Conservation (phyloP, 441 rosid genomes). For the Breynia disticha region DNA sequence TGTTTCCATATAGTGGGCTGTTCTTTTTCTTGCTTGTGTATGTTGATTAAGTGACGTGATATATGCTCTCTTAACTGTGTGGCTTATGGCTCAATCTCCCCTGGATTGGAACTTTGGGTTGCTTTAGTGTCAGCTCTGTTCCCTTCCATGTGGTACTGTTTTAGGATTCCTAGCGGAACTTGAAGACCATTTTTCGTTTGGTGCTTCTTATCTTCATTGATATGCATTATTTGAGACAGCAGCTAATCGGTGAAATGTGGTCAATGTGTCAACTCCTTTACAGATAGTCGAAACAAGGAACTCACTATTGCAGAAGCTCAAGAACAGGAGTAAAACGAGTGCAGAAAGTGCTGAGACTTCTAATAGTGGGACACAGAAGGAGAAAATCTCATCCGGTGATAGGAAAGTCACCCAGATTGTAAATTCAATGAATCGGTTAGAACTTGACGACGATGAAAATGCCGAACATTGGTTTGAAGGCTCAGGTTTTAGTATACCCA, state of each 20-base stretch:
- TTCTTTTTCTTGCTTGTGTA: too few species aligned
- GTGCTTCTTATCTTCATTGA: too few species aligned
- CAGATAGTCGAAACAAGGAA: conserved; percentile 56
- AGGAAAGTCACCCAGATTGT: conserved; percentile 22
- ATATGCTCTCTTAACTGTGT: too few species aligned
- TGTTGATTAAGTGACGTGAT: too few species aligned
- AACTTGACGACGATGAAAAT: conserved; percentile 25
- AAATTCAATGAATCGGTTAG: conserved; percentile 20
- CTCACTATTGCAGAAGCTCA: conserved; percentile 36
- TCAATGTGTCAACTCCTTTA: conserved; percentile 4
- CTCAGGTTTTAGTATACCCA: conserved; percentile 16
- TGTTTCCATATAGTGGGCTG: too few species aligned
- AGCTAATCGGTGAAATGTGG: neutral
- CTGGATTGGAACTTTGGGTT: too few species aligned
- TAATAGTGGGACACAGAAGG: conserved; percentile 13
- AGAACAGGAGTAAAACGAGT: conserved; percentile 20
- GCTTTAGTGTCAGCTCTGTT: too few species aligned
- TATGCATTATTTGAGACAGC: neutral
- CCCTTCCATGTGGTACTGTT: too few species aligned
- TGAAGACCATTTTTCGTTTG: too few species aligned
- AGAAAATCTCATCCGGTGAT: conserved; percentile 12
- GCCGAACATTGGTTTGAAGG: conserved; percentile 33
- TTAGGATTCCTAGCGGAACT: too few species aligned
- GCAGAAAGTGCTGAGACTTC: conserved; percentile 16
- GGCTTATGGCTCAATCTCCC: too few species aligned